Base-by-base conservation (phyloP, 2,329 filamentous ascomycete genomes). In the Fusarium pseudoanthophilum region DNA sequence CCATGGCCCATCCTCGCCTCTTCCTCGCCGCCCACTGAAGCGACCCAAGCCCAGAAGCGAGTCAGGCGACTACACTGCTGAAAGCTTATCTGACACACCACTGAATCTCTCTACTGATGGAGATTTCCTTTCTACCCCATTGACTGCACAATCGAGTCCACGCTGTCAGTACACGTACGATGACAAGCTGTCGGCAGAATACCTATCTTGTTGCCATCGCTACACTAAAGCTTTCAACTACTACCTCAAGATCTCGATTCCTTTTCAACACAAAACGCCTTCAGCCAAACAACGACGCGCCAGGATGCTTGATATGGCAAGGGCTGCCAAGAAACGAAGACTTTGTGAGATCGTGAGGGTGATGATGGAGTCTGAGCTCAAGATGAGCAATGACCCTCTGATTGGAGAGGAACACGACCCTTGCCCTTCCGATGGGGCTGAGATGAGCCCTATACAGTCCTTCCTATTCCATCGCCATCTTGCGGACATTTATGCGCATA, bases 281-380 rank as follows among this genome's bases (percentile, higher is more conserved):
- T 62, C n/a, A 0, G 32, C 26, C 37, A 53, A 40, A 11, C 26
- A 64, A 3, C 18, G 62, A 36, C 46, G 40, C 11, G 39, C 26
- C 3, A 62, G 62, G 46, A 65, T 65, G 10, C 57, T 65, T 3
- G 46, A 63, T 8, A 40, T 63, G 34, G 58, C 62, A 24, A 63
- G 62, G 11, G 36, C 18, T 40, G 58, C 62, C 4, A 53, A 21
- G n/a, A 30, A 40, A 18, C 34, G 26, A 40, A 45, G 20, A n/a
- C 18, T 20, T 0, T 40, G 5, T 40, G 46, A 53, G 34, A 14
- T 53, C 1, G 58, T 53, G 18, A 45, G n/a, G 9, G 26, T 40
- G 5, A 40, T 65, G 34, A 39, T 65, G 20, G 62, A 65, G 10
- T 40, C 28, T 53, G 62, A 65, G 10, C 62, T 65, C 11, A 34